Base-by-base conservation (phyloP, 495 filamentous ascomycete genomes). In the Penicillium taxi region DNA sequence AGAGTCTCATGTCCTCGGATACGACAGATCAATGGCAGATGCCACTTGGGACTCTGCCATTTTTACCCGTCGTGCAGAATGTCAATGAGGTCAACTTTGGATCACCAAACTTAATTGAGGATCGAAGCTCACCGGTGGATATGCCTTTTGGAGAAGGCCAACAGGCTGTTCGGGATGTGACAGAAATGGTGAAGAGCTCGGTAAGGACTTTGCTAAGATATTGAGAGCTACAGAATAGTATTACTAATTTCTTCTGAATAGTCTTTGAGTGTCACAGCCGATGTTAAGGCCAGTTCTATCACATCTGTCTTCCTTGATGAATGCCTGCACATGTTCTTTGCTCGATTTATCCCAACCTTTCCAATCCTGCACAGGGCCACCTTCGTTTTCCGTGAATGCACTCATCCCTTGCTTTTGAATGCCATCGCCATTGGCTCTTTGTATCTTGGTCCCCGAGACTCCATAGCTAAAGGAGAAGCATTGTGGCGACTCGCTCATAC, bases 281-380 rank as follows among this genome's bases (percentile, higher is more conserved):
- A 63, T 12, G 62, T 68, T 19, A 67, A 71, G 37, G 55, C 65
- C 16, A 64, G 56, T 2, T 69, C 64, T 4, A 55, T 71, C 15
- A 69, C 64, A 22, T 71, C 67, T 1, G 66, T 71, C 13, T 69
- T 71, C 21, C 48, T 71, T 4, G 67, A 71, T 32, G 64, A 69
- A 37, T 69, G 67, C 37, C 40, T 71, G 5, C 67, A 71, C 35
- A 68, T 71, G 64, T 71, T 71, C 55, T 71, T 71, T 32, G 63
- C 59, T 9, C 56, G 63, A 9, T 71, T 71, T 37, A 70, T 70
- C 12, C 65, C 67, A 4, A 69, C 65, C 2, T 72, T 72, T 18
- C 68, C 68, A 4, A 55, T 72, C 15, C 44, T 72, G 11, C 68
- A 72, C 44, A 52, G 61, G 45, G 57, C 65, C 9, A 72, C 67